Base-by-base conservation (phyloP, 1,139 yeast genomes). In the Taphrina betulina region DNA sequence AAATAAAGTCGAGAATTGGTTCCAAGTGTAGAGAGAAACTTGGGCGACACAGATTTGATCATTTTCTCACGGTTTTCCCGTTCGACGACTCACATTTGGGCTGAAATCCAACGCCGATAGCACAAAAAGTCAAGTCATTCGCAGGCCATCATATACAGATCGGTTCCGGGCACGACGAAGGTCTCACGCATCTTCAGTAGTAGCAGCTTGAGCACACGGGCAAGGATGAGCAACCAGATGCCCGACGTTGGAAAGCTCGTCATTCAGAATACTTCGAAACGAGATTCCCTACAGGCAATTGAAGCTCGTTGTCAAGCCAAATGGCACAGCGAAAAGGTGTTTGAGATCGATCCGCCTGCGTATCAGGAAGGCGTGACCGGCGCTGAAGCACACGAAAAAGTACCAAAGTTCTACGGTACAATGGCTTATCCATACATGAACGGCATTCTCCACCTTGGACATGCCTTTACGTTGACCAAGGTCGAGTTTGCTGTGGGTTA, bases 361-460 rank as follows among this genome's bases (percentile, higher is more conserved):
- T 72, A 78, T 55, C 69, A 68, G 35, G 73, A 72, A 46, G 53
- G 63, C 12, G 33, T 54, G n/a, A 52, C 53, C 61, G 69, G 43
- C 66, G 73, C 46, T 52, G 87, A 84, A 67, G 77, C 92, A 62
- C 89, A 87, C 66, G 78, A 76, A 60, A 78, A 82, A 66, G 78
- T 84, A 69, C 97, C 98, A 58, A 94, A 94, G 72, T 85, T 78
- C 72, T 85, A 88, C 75, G 80, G 88, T 20, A 84, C 95, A 53
- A 90, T 94, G 96, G 98, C 98, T 10, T 94, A 87, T 68, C 99
- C 99, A 38, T 94, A 94, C 74, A 92, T 92, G 97, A 94, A 94
- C 71, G 99, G 99, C 75, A 92, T 88, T 57, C 78, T 94, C 63
- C 99, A 94, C 67, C 97, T 96, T 52, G 99, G 99, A 57, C 99